Evolutionary conservation across 495 filamentous ascomycete species (phyloP), one percentile per base, ranked within the genome.

Genomic region (Staphylotrichum tortipilum): DNA sequence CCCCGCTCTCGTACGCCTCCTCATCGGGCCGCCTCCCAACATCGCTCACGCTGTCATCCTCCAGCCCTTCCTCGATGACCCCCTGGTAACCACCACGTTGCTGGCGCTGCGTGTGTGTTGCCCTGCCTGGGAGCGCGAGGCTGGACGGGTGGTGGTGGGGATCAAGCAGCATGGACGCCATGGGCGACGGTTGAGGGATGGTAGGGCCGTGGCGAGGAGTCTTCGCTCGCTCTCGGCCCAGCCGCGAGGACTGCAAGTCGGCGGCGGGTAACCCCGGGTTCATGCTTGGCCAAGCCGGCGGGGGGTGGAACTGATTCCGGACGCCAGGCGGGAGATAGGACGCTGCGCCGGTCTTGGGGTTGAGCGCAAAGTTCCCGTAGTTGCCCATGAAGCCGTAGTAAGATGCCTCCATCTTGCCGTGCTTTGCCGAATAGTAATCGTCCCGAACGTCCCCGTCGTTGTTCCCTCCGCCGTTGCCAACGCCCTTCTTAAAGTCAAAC

Each of bases 371-470:
- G 52, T 94, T 73, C 31, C 78, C 81, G 65, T 98, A 98, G 49
- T 94, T 85, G 64, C 94, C 87, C 44, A 96, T 69, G 62, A 98
- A 98, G 5, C 88, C 86, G 55, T 89, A 86, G 60, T 94, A 90
- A 1, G 92, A 96, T 15, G 88, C 87, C 19, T 91, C 79, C 89
- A 98, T 95, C 74, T 98, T 98, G 53, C 88, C 87, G 58, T 97
- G 88, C 60, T 95, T 96, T 42, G 89, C 86, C 3, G 87, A 81
- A 60, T 89, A 97, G 65, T 96, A 96, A 54, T 96, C 90, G 23
- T 89, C 86, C 3, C 91, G 82, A 7, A 86, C 77, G 60, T 87
- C 89, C 28, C 49, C 55, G 33, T 57, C 66, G 11, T 43, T 53
- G 15, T 9, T 44, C 36, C 60, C 54, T 21, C 36, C 42, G 18